Evolutionary conservation across 2,329 filamentous ascomycete genomes (phyloP).

Genomic region (Aspergillus calidoustus): DNA sequence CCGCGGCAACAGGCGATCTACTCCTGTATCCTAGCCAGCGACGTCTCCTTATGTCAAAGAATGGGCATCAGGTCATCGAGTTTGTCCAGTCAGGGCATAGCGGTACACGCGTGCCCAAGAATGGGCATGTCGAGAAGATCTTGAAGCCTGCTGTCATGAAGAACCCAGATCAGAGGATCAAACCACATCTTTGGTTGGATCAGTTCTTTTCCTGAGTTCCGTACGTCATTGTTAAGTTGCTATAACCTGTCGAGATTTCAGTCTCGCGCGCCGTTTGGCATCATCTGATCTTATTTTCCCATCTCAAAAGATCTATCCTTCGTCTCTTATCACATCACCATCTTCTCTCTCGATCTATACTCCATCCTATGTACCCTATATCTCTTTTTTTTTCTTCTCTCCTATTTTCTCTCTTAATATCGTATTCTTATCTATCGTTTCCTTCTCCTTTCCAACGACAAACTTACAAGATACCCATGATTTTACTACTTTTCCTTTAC

Average conservation of each 20-base stretch:
- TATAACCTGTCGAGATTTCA: background rate
- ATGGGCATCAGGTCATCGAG: constrained; percentile 49
- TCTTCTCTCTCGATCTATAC: too few species aligned
- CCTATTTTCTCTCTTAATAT: constrained; percentile 1
- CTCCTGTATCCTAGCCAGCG: constrained; percentile 48
- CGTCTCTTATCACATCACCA: too few species aligned
- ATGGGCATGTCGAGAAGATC: constrained; percentile 45
- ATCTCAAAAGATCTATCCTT: too few species aligned
- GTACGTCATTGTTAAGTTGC: background rate
- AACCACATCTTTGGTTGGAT: constrained; percentile 37
- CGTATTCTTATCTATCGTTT: background rate
- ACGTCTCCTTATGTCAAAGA: constrained; percentile 48
- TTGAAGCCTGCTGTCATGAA: constrained; percentile 46
- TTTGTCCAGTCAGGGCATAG: constrained; percentile 43
- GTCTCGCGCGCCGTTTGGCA: background rate
- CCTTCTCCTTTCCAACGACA: background rate
- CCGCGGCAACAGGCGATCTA: constrained; percentile 51
- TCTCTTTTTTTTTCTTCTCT: background rate
- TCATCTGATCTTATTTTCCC: too few species aligned
- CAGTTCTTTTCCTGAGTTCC: background rate
- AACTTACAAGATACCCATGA: constrained; percentile 5
- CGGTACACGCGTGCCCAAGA: constrained; percentile 45
- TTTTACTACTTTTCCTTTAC: constrained; percentile 3
- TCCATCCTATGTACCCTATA: background rate
- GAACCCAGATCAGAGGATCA: constrained; percentile 39